Conservation (phyloP, 2,329 filamentous ascomycete genomes). For the Aspergillus fructus region DNA sequence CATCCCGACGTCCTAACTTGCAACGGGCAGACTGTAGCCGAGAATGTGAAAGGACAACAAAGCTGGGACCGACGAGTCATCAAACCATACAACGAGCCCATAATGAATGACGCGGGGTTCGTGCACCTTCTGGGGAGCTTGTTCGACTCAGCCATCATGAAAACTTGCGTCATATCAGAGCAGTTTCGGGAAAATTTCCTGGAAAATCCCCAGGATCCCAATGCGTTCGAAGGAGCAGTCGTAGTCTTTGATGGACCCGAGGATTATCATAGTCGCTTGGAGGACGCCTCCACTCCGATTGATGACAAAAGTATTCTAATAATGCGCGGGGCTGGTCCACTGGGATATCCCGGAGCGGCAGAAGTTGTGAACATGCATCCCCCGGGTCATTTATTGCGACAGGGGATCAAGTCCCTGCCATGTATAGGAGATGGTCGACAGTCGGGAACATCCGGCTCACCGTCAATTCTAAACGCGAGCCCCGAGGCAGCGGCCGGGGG, state of each 20-base stretch:
- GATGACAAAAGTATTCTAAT: constrained; percentile 47
- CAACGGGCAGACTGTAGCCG: constrained; percentile 47
- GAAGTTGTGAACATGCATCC: constrained; percentile 56
- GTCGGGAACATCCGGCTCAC: constrained; percentile 56
- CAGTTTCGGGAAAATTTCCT: constrained; percentile 49
- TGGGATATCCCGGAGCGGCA: constrained; percentile 52
- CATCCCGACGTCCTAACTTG: constrained; percentile 46
- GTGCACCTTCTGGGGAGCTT: constrained; percentile 49
- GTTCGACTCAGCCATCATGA: constrained; percentile 56
- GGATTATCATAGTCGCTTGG: constrained; percentile 48
- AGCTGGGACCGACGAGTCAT: constrained; percentile 54
- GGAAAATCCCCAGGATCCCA: constrained; percentile 46
- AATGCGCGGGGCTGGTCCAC: constrained; percentile 51
- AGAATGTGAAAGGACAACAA: constrained; percentile 46
- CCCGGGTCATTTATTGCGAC: constrained; percentile 44
- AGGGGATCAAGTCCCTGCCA: constrained; percentile 49
- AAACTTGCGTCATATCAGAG: constrained; percentile 51
- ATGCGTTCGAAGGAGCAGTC: constrained; percentile 50
- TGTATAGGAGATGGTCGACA: constrained; percentile 58
- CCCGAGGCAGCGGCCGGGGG: constrained; percentile 57
- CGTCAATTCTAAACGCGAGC: constrained; percentile 57
- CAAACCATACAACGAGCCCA: constrained; percentile 44
- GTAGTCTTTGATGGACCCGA: constrained; percentile 54
- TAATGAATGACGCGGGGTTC: constrained; percentile 54
- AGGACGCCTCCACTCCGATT: constrained; percentile 39